phyloP scores from a whole-genome alignment of 768 basidiomycete genomes.

The Tricholoma terreum region DNA sequence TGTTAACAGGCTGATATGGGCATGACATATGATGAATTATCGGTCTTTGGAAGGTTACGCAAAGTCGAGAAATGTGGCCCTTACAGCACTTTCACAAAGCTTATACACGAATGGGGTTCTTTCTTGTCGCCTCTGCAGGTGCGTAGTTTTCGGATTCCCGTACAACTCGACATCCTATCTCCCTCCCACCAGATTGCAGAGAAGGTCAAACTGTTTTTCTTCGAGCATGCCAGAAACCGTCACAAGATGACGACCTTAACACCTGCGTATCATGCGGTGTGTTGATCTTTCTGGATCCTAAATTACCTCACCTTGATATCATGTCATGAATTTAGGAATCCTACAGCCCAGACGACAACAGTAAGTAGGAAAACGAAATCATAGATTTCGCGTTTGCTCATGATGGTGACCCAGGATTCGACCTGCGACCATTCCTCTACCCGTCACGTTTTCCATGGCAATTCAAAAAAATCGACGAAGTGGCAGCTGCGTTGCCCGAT shows the following conservation, averaged over 20 bases:
- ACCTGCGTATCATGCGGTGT: constrained; percentile 88
- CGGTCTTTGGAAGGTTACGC: constrained; percentile 86
- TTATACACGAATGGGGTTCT: constrained; percentile 91
- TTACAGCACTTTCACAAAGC: constrained; percentile 95
- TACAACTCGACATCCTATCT: not conserved
- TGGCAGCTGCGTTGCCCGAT: constrained; percentile 75
- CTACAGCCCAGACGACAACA: constrained; percentile 95
- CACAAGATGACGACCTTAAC: constrained; percentile 99
- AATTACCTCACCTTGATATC: not conserved
- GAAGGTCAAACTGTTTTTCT: constrained; percentile 97
- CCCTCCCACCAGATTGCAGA: constrained; percentile 72
- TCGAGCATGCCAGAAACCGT: constrained; percentile 92
- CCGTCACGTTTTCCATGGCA: constrained; percentile 95
- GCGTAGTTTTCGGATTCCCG: constrained; percentile 5
- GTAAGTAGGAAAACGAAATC: constrained; percentile 42
- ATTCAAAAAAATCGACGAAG: constrained; percentile 90
- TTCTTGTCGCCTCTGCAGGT: constrained; percentile 83
- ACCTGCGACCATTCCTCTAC: constrained; percentile 94
- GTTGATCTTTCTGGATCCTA: constrained; percentile 26
- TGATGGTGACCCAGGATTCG: constrained; percentile 64
- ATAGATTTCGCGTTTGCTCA: constrained; percentile 14
- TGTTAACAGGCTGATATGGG: constrained; percentile 86
- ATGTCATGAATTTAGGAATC: constrained; percentile 65
- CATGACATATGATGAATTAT: constrained; percentile 98
- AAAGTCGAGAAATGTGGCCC: constrained; percentile 98